Conservation (phyloP, 169 alveolate genomes). For the Cryptosporidium viatorum region DNA sequence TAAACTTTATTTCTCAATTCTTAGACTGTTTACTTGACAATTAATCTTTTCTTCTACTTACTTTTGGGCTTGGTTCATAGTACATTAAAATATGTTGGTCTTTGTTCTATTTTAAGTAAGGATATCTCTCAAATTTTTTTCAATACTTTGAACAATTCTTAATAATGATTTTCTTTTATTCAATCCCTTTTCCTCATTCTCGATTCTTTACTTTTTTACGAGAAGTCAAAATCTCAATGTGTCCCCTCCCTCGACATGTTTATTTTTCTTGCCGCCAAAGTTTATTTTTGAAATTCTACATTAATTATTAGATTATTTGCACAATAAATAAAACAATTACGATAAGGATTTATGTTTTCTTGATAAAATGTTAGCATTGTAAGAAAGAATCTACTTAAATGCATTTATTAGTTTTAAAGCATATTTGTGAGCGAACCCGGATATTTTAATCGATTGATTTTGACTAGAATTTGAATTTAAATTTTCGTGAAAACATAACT, state of each 20-base stretch:
- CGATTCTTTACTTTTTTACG: conserved; percentile 37
- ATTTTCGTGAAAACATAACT: too few relatives aligned
- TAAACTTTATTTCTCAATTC: neutral
- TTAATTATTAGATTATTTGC: neutral
- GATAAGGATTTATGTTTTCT: neutral
- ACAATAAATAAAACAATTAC: neutral
- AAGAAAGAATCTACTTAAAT: neutral
- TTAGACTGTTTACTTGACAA: neutral
- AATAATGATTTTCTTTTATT: conserved; percentile 10
- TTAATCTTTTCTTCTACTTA: neutral
- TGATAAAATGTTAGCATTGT: neutral
- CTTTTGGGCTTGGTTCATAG: neutral
- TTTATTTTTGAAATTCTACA: neutral
- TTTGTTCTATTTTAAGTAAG: neutral
- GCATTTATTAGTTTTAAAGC: too few relatives aligned
- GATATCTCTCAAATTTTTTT: neutral
- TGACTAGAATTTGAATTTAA: neutral
- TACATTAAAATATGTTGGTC: neutral
- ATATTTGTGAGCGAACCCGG: too few relatives aligned
- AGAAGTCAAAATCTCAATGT: conserved; percentile 31
- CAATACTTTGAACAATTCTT: neutral
- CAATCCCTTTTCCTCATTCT: conserved; percentile 13
- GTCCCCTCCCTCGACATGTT: conserved; percentile 50
- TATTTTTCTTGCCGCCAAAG: neutral
- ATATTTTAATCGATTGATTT: too few relatives aligned